phyloP scores from a whole-genome alignment of 2,329 filamentous ascomycete species.

The Botrytis squamosa region DNA sequence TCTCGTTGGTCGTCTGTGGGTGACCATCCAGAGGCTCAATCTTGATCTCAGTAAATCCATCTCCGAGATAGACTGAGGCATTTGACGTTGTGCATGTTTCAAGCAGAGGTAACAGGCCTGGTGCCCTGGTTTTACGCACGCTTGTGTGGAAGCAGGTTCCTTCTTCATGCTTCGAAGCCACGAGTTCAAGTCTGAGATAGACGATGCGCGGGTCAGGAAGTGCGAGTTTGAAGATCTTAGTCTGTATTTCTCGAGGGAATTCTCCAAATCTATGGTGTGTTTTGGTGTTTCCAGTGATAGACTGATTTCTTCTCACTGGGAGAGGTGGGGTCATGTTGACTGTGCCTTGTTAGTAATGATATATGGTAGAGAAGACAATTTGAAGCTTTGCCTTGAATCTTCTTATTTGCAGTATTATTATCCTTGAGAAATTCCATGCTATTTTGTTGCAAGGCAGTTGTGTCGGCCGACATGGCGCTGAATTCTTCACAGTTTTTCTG shows the following conservation, averaged over 20 bases:
- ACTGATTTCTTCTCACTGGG: neutral
- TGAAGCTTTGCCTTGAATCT: neutral
- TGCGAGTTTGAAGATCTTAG: neutral
- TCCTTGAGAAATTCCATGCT: neutral
- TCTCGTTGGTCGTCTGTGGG: neutral
- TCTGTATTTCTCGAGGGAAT: neutral
- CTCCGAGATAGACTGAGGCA: neutral
- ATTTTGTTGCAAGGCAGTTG: neutral
- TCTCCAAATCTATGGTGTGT: neutral
- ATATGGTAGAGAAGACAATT: neutral
- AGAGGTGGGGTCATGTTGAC: neutral
- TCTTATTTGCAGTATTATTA: neutral
- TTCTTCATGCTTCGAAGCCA: neutral
- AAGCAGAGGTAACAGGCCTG: neutral
- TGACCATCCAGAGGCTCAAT: neutral
- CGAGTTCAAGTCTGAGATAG: neutral
- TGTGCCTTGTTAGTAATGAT: neutral
- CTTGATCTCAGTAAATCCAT: neutral
- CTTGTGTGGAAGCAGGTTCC: fast-evolving
- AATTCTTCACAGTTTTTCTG: neutral
- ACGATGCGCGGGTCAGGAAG: neutral
- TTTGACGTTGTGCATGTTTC: neutral
- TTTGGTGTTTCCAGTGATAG: neutral
- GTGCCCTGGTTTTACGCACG: neutral
- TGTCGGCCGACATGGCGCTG: neutral